Percentiles rank a stretch among this genome's conserved stretches.
Conservation (phyloP, 1,284 basidiomycete species). For the Lentinus polychrous region DNA sequence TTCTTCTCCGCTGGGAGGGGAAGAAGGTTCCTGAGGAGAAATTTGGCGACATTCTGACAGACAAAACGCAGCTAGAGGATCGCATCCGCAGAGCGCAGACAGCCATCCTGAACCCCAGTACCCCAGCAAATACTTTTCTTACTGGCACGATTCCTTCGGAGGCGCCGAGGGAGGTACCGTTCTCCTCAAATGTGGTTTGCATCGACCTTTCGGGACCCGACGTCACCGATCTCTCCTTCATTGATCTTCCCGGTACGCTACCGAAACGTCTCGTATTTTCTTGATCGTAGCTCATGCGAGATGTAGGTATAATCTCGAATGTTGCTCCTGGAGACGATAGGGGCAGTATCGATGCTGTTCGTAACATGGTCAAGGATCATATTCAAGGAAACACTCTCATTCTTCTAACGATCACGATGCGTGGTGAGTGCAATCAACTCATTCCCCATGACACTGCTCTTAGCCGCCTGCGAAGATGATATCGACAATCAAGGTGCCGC, state of each 20-base stretch:
- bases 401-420: constrained; percentile 15
- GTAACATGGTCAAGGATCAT: constrained; percentile 13
- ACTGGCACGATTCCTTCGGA: constrained; percentile 9
- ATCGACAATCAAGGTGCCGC: constrained; percentile 16
- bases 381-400: constrained; percentile 14
- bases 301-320: constrained; percentile 14
- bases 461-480: constrained; percentile 11
- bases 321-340: constrained; percentile 12
- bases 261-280: neutral
- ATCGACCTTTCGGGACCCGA: constrained; percentile 61
- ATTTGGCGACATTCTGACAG: constrained; percentile 49
- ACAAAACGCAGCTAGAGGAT: constrained; percentile 53
- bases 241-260: constrained; percentile 61
- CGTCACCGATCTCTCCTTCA: constrained; percentile 66
- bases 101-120: constrained; percentile 60
- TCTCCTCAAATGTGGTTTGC: constrained; percentile 59
- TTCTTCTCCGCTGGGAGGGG: constrained; percentile 44
- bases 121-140: constrained; percentile 7
- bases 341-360: constrained; percentile 11
- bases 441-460: neutral
- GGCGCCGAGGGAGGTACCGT: constrained; percentile 34
- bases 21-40: constrained; percentile 30
- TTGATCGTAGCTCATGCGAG: neutral
- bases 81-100: constrained; percentile 63
- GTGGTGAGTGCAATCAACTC: constrained; percentile 6